Percentiles rank a stretch among this genome's conserved stretches.
Evolutionary conservation across 805 yeast species (phyloP).

Genomic region (Torulaspora maleeae): DNA sequence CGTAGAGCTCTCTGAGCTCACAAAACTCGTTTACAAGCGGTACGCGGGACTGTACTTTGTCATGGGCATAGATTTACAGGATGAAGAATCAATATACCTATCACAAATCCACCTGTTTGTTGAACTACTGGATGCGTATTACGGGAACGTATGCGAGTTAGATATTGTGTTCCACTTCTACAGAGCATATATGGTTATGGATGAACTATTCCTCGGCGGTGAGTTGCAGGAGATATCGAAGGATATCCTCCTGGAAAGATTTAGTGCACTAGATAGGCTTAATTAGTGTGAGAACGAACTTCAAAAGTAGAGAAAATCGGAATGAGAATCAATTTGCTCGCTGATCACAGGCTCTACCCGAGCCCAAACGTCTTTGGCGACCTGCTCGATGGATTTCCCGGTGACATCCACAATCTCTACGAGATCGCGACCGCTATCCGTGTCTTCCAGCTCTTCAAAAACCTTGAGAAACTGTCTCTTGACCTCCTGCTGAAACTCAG

Average conservation of each 20-base stretch:
- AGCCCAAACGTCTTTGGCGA: slow-evolving; percentile 44
- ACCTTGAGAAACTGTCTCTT: slow-evolving; percentile 51
- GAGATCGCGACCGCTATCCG: slow-evolving; percentile 6
- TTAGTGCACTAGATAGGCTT: slow-evolving; percentile 58
- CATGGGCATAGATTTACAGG: slow-evolving; percentile 72
- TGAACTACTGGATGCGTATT: slow-evolving; percentile 79
- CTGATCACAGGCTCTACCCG: slow-evolving; percentile 16
- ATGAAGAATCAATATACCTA: slow-evolving; percentile 76
- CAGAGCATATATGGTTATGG: slow-evolving; percentile 74
- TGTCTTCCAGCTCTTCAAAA: slow-evolving; percentile 35
- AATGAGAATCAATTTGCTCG: background rate
- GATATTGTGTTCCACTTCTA: slow-evolving; percentile 90
- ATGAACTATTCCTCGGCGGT: slow-evolving; percentile 86
- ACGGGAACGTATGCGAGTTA: slow-evolving; percentile 87
- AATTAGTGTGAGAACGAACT: slow-evolving; percentile 36
- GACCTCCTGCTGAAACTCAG: slow-evolving; percentile 70
- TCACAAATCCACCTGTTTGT: slow-evolving; percentile 86
- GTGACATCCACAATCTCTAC: slow-evolving; percentile 59
- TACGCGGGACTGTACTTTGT: slow-evolving; percentile 91
- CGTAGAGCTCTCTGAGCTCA: slow-evolving; percentile 58
- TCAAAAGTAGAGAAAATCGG: slow-evolving; percentile 18
- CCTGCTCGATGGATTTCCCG: slow-evolving; percentile 52
- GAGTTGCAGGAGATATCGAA: slow-evolving; percentile 85
- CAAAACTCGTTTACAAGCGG: slow-evolving; percentile 75
- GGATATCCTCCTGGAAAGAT: slow-evolving; percentile 55